Evolutionary conservation across 2,329 filamentous ascomycete genomes (phyloP).

Genomic region (Alternaria sp.): DNA sequence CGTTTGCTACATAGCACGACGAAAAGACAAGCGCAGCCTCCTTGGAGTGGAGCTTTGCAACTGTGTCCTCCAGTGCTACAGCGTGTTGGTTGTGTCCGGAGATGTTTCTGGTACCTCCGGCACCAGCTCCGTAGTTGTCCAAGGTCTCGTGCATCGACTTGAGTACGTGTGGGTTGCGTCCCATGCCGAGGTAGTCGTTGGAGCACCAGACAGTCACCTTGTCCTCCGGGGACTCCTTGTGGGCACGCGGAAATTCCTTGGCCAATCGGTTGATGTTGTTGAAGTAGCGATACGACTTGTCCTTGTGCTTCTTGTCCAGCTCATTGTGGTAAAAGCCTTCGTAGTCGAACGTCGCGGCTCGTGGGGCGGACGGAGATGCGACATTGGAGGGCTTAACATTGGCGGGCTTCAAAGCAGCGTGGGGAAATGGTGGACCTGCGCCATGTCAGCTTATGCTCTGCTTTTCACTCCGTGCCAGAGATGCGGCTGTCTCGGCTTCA

Average conservation of each 20-base stretch:
- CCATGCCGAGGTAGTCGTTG: constrained; percentile 99
- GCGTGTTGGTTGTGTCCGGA: constrained; percentile 98
- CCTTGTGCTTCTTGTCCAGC: constrained; percentile 98
- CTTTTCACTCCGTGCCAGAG: neutral
- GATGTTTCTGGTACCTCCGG: constrained; percentile 95
- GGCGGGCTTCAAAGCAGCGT: constrained; percentile 36
- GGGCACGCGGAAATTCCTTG: constrained; percentile 93
- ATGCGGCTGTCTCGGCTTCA: neutral
- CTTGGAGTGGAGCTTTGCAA: constrained; percentile 90
- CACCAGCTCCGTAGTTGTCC: constrained; percentile 92
- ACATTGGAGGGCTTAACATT: constrained; percentile 34
- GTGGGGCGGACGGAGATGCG: constrained; percentile 58
- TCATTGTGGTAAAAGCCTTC: constrained; percentile 87
- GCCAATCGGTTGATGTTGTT: constrained; percentile 99
- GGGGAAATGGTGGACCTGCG: constrained; percentile 43
- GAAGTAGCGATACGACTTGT: constrained; percentile 99
- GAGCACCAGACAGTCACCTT: constrained; percentile 98
- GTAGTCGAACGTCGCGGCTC: constrained; percentile 79
- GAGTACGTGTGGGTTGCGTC: constrained; percentile 85
- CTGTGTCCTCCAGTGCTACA: constrained; percentile 78
- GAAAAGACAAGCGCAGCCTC: constrained; percentile 93
- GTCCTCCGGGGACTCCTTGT: constrained; percentile 84
- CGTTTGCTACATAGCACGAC: constrained; percentile 98
- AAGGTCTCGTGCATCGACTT: constrained; percentile 93
- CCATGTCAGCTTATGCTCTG: constrained; percentile 15